Percentiles rank a stretch among this genome's conserved stretches.
These are phyloP conservation scores for Skeletonema potamos DNA, from an alignment of 108 stramenopile genomes.

Conservation along the genomic window DNA sequence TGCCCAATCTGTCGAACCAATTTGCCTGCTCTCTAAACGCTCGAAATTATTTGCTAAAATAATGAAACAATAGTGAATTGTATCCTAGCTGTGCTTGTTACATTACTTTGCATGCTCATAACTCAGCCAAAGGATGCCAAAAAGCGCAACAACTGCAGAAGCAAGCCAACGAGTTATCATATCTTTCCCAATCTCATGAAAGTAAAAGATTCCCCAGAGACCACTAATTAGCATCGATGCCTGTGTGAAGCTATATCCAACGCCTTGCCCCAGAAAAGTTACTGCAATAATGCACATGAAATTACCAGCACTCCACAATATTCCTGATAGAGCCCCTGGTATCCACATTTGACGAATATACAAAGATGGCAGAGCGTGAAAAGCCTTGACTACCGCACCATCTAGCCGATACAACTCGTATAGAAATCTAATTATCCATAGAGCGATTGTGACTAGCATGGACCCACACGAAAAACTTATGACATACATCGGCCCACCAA, in stretches of 20 bases:
- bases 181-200: constrained; percentile 31
- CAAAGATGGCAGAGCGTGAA: constrained; percentile 50
- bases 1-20: constrained; percentile 82
- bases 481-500: constrained; percentile 47
- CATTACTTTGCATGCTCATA: constrained; percentile 1
- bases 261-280: constrained; percentile 36
- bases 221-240: constrained; percentile 42
- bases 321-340: constrained; percentile 44
- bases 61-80: neutral
- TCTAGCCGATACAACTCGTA: constrained; percentile 16
- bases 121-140: constrained; percentile 39
- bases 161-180: constrained; percentile 33
- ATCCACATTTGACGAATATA: constrained; percentile 60
- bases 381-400: constrained; percentile 26
- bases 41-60: neutral
- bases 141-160: constrained; percentile 17
- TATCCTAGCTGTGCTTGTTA: neutral
- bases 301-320: constrained; percentile 29
- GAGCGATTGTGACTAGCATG: constrained; percentile 38
- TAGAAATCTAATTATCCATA: constrained; percentile 49
- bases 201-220: constrained; percentile 45
- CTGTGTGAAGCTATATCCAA: constrained; percentile 44
- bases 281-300: constrained; percentile 36
- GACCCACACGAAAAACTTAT: constrained; percentile 57
- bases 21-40: neutral